phyloP scores from a whole-genome alignment of 192 early-diverging fungal genomes.

The Lobosporangium transversale region DNA sequence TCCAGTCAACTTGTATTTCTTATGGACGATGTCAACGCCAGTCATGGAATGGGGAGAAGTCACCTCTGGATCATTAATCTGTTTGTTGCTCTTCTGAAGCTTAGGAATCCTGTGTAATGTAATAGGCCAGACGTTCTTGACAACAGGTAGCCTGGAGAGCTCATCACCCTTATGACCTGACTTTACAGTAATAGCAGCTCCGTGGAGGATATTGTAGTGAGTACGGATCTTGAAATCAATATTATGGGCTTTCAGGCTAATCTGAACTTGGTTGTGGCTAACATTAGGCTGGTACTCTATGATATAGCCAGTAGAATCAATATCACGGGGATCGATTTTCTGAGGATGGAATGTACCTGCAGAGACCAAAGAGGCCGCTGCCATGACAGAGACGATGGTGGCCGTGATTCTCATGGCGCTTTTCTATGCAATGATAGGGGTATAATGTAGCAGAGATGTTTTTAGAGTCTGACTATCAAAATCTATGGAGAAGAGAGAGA shows the following conservation, averaged over 20 bases:
- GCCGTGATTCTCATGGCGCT: too few species aligned
- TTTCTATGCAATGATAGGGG: too few species aligned
- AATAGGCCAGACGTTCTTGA: too few species aligned
- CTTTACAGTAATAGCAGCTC: conserved; percentile 55
- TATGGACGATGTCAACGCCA: too few species aligned
- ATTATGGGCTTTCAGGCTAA: conserved; percentile 19
- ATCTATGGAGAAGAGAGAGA: too few species aligned
- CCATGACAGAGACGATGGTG: too few species aligned
- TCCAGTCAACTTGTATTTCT: too few species aligned
- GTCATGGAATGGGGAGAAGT: conserved; percentile 55
- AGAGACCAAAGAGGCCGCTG: too few species aligned
- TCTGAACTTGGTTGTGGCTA: conserved; percentile 13
- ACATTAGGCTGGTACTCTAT: conserved; percentile 28
- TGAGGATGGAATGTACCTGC: too few species aligned
- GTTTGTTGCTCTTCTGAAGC: conserved; percentile 11
- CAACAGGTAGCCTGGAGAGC: conserved; percentile 40
- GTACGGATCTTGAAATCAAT: conserved; percentile 49
- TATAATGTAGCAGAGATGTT: too few species aligned
- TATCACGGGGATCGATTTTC: too few species aligned
- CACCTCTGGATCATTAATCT: conserved; percentile 25
- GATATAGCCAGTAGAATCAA: conserved; percentile 21
- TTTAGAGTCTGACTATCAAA: too few species aligned
- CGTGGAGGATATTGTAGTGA: conserved; percentile 59
- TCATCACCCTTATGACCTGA: conserved; percentile 28
- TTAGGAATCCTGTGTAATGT: conserved; percentile 43